These are phyloP conservation scores for Mortierella sp. DNA, from an alignment of 371 early-diverging fungal species.

Conservation along the genomic window DNA sequence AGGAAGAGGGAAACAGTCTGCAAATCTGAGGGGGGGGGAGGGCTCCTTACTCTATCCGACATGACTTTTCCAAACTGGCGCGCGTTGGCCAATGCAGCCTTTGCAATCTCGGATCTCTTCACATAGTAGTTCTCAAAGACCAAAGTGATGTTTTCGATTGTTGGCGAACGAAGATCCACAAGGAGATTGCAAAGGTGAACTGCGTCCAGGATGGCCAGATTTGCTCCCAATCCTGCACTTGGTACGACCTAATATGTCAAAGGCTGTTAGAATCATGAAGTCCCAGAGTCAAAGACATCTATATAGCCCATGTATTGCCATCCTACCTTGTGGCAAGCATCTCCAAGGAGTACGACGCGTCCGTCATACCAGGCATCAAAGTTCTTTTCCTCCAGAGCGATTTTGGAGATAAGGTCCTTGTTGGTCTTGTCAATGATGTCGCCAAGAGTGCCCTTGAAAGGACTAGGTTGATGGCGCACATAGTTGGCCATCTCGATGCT, in stretches of 20 bases:
- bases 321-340: slow-evolving; percentile 46
- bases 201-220: slow-evolving; percentile 44
- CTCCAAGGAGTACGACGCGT: slow-evolving; percentile 43
- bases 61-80: slow-evolving; percentile 51
- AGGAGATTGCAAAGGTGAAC: slow-evolving; percentile 43
- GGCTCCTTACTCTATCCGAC: slow-evolving; percentile 31
- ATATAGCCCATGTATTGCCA: no score
- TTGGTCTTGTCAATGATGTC: slow-evolving; percentile 50
- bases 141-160: slow-evolving; percentile 26
- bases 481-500: slow-evolving; percentile 33
- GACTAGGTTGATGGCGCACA: slow-evolving; percentile 47
- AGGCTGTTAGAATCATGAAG: not conserved
- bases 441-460: slow-evolving; percentile 40
- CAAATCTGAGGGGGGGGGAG: no score
- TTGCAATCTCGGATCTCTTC: slow-evolving; percentile 34
- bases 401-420: slow-evolving; percentile 38
- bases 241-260: slow-evolving; percentile 31
- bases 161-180: slow-evolving; percentile 27
- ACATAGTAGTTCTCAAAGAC: slow-evolving; percentile 39
- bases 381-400: slow-evolving; percentile 45
- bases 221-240: slow-evolving; percentile 49
- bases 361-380: slow-evolving; percentile 46
- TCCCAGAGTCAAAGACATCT: not conserved
- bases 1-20: not conserved
- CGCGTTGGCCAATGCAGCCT: slow-evolving; percentile 38